These are phyloP conservation scores for Limnanthes douglasii DNA, from an alignment of 345 rosid genomes.

Conservation along the genomic window DNA sequence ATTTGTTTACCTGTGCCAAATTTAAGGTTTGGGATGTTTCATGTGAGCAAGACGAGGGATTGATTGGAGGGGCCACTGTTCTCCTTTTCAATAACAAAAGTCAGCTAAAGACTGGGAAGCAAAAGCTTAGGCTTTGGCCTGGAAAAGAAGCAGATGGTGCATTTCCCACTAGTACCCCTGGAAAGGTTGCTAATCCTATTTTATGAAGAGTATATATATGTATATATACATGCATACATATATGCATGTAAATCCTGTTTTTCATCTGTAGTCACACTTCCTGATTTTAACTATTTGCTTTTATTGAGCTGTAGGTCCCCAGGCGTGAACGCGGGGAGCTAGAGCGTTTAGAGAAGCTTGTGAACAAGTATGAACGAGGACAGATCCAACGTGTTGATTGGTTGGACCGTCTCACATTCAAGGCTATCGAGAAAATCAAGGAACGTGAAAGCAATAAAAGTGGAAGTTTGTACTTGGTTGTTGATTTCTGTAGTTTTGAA, in stretches of 20 bases:
- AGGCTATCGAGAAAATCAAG: slow-evolving; percentile 69
- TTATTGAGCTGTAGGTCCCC: slow-evolving; percentile 46
- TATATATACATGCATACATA: neutral
- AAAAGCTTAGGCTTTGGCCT: slow-evolving; percentile 88
- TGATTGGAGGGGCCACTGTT: slow-evolving; percentile 87
- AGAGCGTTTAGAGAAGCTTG: slow-evolving; percentile 85
- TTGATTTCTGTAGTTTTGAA: slow-evolving; percentile 86
- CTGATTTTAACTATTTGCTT: no score
- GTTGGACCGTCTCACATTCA: slow-evolving; percentile 86
- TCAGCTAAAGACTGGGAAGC: slow-evolving; percentile 92
- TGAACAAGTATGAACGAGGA: slow-evolving; percentile 82
- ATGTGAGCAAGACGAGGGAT: slow-evolving; percentile 63
- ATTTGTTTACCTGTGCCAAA: no score
- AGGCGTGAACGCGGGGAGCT: slow-evolving; percentile 83
- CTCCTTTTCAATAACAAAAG: slow-evolving; percentile 76
- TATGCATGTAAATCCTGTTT: no score
- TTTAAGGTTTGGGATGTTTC: slow-evolving; percentile 93
- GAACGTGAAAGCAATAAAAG: slow-evolving; percentile 53
- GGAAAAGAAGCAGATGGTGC: slow-evolving; percentile 94
- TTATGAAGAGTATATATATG: neutral
- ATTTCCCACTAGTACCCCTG: slow-evolving; percentile 69
- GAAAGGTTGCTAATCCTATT: slow-evolving; percentile 58
- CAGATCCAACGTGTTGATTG: slow-evolving; percentile 81
- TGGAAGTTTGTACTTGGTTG: slow-evolving; percentile 66
- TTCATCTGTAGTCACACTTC: slow-evolving; percentile 1